Base-by-base conservation (phyloP, 768 basidiomycete genomes). In the Pleurotus ostreatus region DNA sequence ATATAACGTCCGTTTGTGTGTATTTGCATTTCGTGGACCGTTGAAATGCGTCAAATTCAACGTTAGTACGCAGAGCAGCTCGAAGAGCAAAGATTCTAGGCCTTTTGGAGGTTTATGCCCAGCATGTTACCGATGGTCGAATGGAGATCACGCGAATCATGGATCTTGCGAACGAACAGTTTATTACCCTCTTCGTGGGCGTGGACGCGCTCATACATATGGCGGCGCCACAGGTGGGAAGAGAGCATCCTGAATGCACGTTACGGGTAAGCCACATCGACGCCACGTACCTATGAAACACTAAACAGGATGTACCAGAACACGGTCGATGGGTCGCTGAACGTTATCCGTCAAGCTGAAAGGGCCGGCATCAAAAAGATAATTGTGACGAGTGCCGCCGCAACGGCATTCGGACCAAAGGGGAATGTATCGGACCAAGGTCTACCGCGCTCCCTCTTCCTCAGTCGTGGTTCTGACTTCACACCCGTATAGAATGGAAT, bases 131-230 rank as follows among this genome's bases (percentile, higher is more conserved):
- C 26, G 61, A 61, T 22, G 59, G 66, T 8, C 65, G 65, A 7
- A 61, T 72, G 23, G 70, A 72, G 49, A 69, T 72, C 45, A 59
- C 64, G 15, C 44, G 59, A 25, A 60, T 74, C 45, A 63, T 70
- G 49, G 73, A 75, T 54, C 54, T 74, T 30, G 65, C 66, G 13
- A 66, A 60, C 13, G 65, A 66, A 43, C 66, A 70, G 51, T 79
- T 83, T 55, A 75, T 81, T 47, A 74, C 78, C 26, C 78, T 78
- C 1, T 72, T 83, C 52, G 73, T 78, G 64, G 80, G 73, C 5
- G 76, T 83, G 11, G 71, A 79, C 45, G 80, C 72, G 0, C 71
- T 85, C 23, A 68, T 74, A 2, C 80, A 82, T 62, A 68, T 71
- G 15, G 79, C 77, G 3, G 70, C 75, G 11, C 68, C 74, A 5